phyloP scores from a whole-genome alignment of 306 rosid species.

The Neltuma alba region DNA sequence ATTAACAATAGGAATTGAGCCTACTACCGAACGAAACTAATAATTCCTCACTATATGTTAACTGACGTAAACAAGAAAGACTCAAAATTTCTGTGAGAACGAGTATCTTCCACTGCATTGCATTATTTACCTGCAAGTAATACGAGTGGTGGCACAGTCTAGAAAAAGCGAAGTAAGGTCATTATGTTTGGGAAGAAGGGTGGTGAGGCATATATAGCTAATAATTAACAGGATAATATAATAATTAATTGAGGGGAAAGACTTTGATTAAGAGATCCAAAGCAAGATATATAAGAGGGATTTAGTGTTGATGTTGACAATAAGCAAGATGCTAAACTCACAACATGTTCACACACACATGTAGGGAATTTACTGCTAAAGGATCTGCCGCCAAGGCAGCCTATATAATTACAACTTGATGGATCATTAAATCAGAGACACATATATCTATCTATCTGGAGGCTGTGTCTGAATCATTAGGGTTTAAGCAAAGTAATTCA shows the following conservation, averaged over 20 bases:
- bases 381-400: conserved; percentile 31
- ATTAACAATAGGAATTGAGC: too few species aligned
- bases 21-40: too few species aligned
- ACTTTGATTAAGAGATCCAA: too few species aligned
- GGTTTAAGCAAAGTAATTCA: conserved; percentile 35
- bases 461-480: conserved; percentile 37
- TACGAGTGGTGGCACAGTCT: background rate
- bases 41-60: too few species aligned
- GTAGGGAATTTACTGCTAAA: conserved; percentile 5
- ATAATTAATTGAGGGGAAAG: background rate
- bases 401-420: too few species aligned
- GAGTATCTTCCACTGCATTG: background rate
- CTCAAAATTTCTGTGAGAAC: too few species aligned
- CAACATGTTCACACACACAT: conserved; percentile 21
- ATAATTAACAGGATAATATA: background rate
- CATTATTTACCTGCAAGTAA: background rate
- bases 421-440: background rate
- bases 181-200: background rate
- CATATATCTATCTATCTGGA: conserved; percentile 2
- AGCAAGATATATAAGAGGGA: background rate
- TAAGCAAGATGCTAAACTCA: conserved; percentile 23
- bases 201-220: background rate
- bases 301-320: conserved; percentile 1
- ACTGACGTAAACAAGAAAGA: too few species aligned
- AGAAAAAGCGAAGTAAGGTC: background rate